phyloP scores from a whole-genome alignment of 345 rosid species.

The Psidium guajava region DNA sequence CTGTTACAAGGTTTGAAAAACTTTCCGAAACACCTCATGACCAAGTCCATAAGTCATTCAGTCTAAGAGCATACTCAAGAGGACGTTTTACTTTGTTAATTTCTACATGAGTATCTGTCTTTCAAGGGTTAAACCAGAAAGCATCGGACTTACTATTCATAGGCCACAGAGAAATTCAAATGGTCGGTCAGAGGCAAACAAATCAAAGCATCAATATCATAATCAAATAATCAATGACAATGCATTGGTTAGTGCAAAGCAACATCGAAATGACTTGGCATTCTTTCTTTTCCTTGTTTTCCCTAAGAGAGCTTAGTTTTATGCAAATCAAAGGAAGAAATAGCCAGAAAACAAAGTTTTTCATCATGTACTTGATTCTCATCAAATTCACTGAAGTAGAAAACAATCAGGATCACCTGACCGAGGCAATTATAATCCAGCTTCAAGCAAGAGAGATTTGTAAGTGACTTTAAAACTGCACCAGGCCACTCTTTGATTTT shows the following conservation, averaged over 20 bases:
- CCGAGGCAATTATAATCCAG: conserved; percentile 64
- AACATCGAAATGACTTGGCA: neutral
- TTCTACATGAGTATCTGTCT: neutral
- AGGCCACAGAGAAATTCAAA: neutral
- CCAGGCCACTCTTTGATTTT: conserved; percentile 80
- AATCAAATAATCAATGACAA: neutral
- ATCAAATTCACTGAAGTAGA: neutral
- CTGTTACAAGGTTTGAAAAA: neutral
- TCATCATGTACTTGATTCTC: neutral
- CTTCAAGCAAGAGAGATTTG: conserved; percentile 65
- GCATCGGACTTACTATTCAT: neutral
- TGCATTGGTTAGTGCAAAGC: neutral
- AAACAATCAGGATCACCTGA: conserved; percentile 40
- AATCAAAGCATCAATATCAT: neutral
- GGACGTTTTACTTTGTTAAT: neutral
- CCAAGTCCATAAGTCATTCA: neutral
- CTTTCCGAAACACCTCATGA: neutral
- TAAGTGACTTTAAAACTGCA: conserved; percentile 46
- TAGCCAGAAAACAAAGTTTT: neutral
- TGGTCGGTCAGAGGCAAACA: neutral
- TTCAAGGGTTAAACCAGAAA: neutral
- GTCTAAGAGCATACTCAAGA: neutral
- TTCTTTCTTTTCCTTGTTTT: neutral
- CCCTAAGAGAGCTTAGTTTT: neutral
- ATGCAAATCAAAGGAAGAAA: neutral